phyloP scores from a whole-genome alignment of 2,329 filamentous ascomycete species.

The Botryotinia globosa region DNA sequence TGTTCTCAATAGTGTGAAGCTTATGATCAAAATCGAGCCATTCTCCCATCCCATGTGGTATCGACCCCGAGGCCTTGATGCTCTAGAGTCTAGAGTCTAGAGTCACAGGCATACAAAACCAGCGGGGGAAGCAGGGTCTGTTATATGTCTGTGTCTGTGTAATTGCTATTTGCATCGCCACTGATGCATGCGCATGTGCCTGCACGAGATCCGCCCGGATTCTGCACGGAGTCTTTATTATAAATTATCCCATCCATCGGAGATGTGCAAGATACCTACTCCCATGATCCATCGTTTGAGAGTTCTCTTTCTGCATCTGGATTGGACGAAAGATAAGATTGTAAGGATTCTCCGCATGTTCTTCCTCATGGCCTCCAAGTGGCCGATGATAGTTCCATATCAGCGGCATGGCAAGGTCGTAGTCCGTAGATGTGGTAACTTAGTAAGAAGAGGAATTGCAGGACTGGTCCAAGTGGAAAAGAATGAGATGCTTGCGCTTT shows the following conservation, averaged over 20 bases:
- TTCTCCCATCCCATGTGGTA: not conserved
- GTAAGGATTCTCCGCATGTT: slow-evolving; percentile 5
- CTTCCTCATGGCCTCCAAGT: not conserved
- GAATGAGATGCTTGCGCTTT: not conserved
- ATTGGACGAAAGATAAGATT: not conserved
- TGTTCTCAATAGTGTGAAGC: not conserved
- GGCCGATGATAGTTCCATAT: not conserved
- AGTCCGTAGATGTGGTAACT: not conserved
- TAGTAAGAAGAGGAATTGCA: not conserved
- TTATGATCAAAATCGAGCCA: not conserved
- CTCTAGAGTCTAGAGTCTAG: not conserved
- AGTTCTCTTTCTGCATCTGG: not conserved
- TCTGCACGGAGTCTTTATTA: not conserved
- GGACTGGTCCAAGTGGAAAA: not conserved
- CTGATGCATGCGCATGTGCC: not conserved
- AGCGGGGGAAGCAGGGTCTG: not conserved
- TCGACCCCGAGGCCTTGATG: not conserved
- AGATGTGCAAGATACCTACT: not conserved
- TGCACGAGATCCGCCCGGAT: not conserved
- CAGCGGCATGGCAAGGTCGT: not conserved
- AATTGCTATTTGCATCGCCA: not conserved
- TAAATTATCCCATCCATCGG: not conserved
- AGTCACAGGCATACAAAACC: not conserved
- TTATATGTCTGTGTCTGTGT: not conserved
- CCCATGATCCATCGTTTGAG: not conserved